Base-by-base conservation (phyloP, 1,284 basidiomycete genomes). In the Porogramme epimiltina region DNA sequence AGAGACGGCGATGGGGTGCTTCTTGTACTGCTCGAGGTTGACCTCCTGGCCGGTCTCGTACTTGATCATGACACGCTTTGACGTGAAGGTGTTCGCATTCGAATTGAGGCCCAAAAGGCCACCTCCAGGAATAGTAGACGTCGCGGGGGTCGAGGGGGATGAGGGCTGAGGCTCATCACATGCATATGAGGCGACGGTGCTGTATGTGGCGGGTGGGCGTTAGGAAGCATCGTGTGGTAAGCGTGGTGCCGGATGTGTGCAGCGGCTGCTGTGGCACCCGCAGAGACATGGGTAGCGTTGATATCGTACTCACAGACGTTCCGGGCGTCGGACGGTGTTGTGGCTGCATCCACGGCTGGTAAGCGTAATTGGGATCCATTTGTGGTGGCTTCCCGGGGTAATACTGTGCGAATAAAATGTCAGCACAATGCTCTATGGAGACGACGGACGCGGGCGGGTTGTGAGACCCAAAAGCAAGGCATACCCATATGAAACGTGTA, bases 11-110 rank as follows among this genome's bases (percentile, higher is more conserved):
- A 52, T 48, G 44, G 70, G 72, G 48, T 73, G 66, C 61, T 81
- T 80, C 60, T 78, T 80, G 52, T 85, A 67, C 23, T 71, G 65
- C 39, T 79, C 79, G 31, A 89, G 49, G 45, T 79, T 75, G 34
- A 89, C 70, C 66, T 87, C 85, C 19, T 70, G 76, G 19, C 88
- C 88, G 25, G 84, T 79, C 49, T 64, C 57, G n/a, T 70, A 77
- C 68, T 82, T 85, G 51, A 86, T 71, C 33, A 84, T 70, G 58
- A 79, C 81, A 47, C 69, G 69, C 18, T 70, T 37, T 66, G 88
- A 87, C 15, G 88, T 80, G 64, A 90, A 90, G 1, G 85, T 64
- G 52, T 68, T 78, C 0, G 87, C 87, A 60, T 76, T 77, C 8
- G 79, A 78, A 62, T 84, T 88, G 48, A 89, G 73, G 10, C 78